A percentile compares a stretch with the other conserved stretches of the same genome.
These are phyloP conservation scores for Stylonectria norvegica DNA, from an alignment of 2,329 filamentous ascomycete species.

Conservation along the genomic window DNA sequence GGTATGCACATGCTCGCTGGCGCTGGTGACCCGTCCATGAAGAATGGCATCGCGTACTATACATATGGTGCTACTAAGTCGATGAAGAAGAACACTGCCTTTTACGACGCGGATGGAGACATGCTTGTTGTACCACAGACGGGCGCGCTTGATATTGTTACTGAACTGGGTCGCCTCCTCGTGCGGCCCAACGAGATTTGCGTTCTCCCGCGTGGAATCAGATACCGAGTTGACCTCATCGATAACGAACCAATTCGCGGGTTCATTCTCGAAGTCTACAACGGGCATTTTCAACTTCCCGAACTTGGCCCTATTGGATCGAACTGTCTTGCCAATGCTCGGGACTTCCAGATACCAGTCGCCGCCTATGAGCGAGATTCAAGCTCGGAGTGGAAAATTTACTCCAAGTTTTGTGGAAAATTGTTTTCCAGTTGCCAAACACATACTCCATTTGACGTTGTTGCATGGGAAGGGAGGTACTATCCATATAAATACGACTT, in stretches of 20 bases:
- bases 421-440: slow-evolving; percentile 63
- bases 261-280: slow-evolving; percentile 72
- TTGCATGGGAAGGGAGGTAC: slow-evolving; percentile 78
- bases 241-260: slow-evolving; percentile 61
- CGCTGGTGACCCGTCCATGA: slow-evolving; percentile 75
- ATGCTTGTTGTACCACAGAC: slow-evolving; percentile 73
- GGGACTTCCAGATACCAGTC: slow-evolving; percentile 72
- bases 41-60: slow-evolving; percentile 75
- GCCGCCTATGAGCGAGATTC: slow-evolving; percentile 47
- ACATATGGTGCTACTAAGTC: slow-evolving; percentile 75
- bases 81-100: slow-evolving; percentile 72
- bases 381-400: slow-evolving; percentile 44
- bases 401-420: slow-evolving; percentile 63
- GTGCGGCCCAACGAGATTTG: slow-evolving; percentile 77
- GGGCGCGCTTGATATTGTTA: slow-evolving; percentile 70
- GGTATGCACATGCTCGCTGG: slow-evolving; percentile 70
- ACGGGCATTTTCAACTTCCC: slow-evolving; percentile 68
- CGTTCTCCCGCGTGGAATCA: slow-evolving; percentile 70
- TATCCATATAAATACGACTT: slow-evolving; percentile 81
- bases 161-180: slow-evolving; percentile 70
- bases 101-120: slow-evolving; percentile 82
- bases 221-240: slow-evolving; percentile 70
- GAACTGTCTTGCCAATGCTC: slow-evolving; percentile 69
- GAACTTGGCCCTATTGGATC: slow-evolving; percentile 72
- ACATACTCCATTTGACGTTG: slow-evolving; percentile 75